phyloP scores from a whole-genome alignment of 805 yeast genomes.

The Cyberlindnera mycetangii region DNA sequence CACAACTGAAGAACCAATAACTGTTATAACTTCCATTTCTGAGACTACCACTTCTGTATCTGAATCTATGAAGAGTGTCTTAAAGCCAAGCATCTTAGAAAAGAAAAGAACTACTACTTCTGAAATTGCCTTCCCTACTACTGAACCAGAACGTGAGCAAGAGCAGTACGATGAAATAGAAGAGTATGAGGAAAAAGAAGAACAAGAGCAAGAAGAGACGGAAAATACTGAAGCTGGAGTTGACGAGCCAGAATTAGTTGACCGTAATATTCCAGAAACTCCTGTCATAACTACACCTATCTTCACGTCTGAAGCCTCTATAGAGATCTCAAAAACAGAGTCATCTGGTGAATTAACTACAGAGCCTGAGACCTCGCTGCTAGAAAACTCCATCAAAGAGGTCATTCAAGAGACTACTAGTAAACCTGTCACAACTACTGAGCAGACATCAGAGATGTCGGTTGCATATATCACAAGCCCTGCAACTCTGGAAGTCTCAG shows the following conservation, averaged over 20 bases:
- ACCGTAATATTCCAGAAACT: not conserved
- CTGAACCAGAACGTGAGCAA: not conserved
- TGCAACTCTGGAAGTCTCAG: not conserved
- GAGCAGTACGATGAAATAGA: not conserved
- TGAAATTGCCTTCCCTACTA: not conserved
- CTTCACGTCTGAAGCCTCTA: not conserved
- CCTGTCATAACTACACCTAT: too few relatives aligned
- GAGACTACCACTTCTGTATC: not conserved
- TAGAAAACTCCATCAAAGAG: too few relatives aligned
- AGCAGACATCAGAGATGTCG: not conserved
- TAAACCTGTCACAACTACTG: not conserved
- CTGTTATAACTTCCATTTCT: not conserved
- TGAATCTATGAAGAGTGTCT: not conserved
- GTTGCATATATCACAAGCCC: not conserved
- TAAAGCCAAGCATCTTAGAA: not conserved
- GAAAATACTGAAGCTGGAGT: not conserved
- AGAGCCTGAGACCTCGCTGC: too few relatives aligned
- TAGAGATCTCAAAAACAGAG: too few relatives aligned
- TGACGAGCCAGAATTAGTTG: not conserved
- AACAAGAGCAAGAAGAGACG: not conserved
- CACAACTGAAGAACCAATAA: constrained; percentile 1
- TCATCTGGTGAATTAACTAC: too few relatives aligned
- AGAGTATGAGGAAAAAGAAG: not conserved
- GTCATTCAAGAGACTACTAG: not conserved
- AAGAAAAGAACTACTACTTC: not conserved